These are phyloP conservation scores for Stemphylium vesicarium DNA, from an alignment of 2,329 filamentous ascomycete species.

Conservation along the genomic window DNA sequence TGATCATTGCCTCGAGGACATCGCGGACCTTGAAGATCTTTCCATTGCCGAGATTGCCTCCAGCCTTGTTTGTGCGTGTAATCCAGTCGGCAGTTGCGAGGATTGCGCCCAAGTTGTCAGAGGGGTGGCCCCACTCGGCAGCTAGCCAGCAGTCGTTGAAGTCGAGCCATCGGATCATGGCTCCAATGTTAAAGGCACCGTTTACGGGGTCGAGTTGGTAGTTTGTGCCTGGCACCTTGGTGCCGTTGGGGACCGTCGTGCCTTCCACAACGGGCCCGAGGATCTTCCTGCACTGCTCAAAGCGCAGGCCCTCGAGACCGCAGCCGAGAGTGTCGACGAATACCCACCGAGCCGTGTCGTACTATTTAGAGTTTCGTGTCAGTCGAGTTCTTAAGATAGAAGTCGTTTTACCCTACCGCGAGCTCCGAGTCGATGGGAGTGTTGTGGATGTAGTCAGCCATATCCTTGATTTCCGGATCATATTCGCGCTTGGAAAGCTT, in stretches of 20 bases:
- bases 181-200: slow-evolving; percentile 97
- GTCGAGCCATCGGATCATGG: slow-evolving; percentile 98
- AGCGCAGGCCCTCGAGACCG: slow-evolving; percentile 91
- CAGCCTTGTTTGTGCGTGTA: slow-evolving; percentile 89
- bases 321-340: slow-evolving; percentile 97
- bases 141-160: slow-evolving; percentile 99
- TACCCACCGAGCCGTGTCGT: slow-evolving; percentile 94
- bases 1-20: slow-evolving; percentile 96
- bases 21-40: slow-evolving; percentile 89
- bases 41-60: slow-evolving; percentile 71
- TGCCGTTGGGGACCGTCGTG: slow-evolving; percentile 88
- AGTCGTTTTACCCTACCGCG: slow-evolving; percentile 68
- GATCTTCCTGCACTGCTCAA: slow-evolving; percentile 95
- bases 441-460: slow-evolving; percentile 93
- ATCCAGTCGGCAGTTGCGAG: slow-evolving; percentile 97
- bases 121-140: slow-evolving; percentile 98
- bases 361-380: slow-evolving; percentile 58
- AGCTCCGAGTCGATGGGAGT: slow-evolving; percentile 89
- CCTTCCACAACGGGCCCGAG: slow-evolving; percentile 91
- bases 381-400: slow-evolving; percentile 14
- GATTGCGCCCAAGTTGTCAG: slow-evolving; percentile 96
- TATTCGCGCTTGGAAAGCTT: slow-evolving; percentile 61
- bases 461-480: slow-evolving; percentile 92
- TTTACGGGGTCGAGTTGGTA: slow-evolving; percentile 96
- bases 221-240: slow-evolving; percentile 86